Evolutionary conservation across 495 filamentous ascomycete species (phyloP), one percentile per base, ranked within the genome.

Genomic region (Aspergillus homomorphus): DNA sequence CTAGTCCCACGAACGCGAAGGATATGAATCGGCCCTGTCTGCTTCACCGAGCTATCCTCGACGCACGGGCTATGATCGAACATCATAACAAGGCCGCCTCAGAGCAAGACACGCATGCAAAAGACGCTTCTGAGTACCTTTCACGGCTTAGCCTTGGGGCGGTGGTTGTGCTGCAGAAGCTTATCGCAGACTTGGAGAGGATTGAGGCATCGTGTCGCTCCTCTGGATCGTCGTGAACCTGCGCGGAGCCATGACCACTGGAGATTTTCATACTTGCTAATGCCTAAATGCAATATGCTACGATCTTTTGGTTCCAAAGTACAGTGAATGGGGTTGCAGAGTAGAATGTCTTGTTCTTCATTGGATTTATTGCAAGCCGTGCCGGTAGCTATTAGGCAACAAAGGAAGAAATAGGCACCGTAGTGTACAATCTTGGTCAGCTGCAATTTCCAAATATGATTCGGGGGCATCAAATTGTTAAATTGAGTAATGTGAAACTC

Each of bases 111-210:
- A 56, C 57, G 38, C 60, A 53, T 18, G 54, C 55, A 8, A 56
- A 58, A 1, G 38, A 16, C 3, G 60, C 62, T 19, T 71, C 69
- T 20, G 26, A 57, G 7, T 66, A 66, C 45, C 51, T 67, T 14
- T 46, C 58, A n/a, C 69, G 64, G 9, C 64, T 77, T 20, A 76
- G 71, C 54, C 46, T 65, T 6, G 76, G 76, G 19, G 76, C 74
- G 2, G 62, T 76, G 16, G 59, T 66, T 23, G 66, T 70, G 59
- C 54, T 73, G n/a, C 58, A 60, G 15, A 66, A 62, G 52, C 66
- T 69, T 57, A 22, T 73, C 19, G 38, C 51, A 24, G 58, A 53
- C 21, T 52, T 73, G 16, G 64, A 69, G 53, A 59, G 42, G 24
- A 54, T 67, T 8, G 57, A 65, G 21, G 33, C 53, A 4, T 33